Conservation (phyloP, 768 basidiomycete species). For the Podaxis sp. region DNA sequence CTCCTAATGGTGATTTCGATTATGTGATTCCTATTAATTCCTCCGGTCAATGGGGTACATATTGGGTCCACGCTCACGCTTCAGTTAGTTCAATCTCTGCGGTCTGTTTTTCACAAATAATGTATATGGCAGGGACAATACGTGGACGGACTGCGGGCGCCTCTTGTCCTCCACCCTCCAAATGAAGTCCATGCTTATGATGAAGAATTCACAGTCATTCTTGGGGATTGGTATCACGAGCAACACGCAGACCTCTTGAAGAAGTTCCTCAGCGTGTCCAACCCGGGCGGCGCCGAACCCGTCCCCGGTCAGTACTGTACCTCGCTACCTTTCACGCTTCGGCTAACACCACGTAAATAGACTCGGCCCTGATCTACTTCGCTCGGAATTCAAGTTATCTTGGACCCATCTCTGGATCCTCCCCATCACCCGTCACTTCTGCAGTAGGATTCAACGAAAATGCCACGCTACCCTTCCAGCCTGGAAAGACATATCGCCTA, state of each 20-base stretch:
- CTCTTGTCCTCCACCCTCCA: constrained; percentile 73
- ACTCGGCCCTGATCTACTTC: constrained; percentile 82
- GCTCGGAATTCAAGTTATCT: constrained; percentile 74
- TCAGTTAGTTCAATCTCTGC: constrained; percentile 33
- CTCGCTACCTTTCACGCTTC: neutral
- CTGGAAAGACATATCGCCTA: constrained; percentile 89
- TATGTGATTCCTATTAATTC: constrained; percentile 73
- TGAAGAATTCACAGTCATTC: constrained; percentile 83
- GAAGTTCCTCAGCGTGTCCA: constrained; percentile 66
- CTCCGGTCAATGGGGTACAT: constrained; percentile 76
- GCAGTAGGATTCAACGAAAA: constrained; percentile 86
- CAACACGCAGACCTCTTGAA: constrained; percentile 63
- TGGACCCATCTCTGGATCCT: constrained; percentile 52
- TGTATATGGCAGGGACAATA: constrained; percentile 68
- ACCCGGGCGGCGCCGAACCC: constrained; percentile 87
- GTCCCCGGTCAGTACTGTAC: constrained; percentile 60
- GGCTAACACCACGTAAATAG: constrained; percentile 34
- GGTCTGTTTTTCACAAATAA: neutral
- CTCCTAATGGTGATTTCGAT: constrained; percentile 65
- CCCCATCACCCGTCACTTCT: constrained; percentile 48
- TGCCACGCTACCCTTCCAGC: constrained; percentile 77
- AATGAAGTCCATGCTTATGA: constrained; percentile 76
- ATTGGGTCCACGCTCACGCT: constrained; percentile 77
- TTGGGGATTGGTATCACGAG: constrained; percentile 93
- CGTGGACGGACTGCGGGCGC: constrained; percentile 89